Conservation (phyloP, 192 early-diverging fungal species). For the Backusella macrospora region DNA sequence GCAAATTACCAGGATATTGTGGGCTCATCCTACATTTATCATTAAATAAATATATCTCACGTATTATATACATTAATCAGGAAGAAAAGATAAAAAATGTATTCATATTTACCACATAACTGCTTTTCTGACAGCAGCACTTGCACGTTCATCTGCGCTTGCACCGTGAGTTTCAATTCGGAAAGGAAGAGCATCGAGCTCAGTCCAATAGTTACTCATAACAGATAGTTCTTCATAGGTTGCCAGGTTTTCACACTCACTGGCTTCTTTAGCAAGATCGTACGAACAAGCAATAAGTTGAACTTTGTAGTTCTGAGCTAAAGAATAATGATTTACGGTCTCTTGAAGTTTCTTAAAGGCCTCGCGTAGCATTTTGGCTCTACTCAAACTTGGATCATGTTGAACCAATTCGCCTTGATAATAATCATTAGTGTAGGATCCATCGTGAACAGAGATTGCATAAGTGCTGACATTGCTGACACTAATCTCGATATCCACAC, state of each 20-base stretch:
- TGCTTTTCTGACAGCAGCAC: conserved; percentile 73
- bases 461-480: conserved; percentile 46
- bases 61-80: background rate
- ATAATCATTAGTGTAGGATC: conserved; percentile 61
- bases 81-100: background rate
- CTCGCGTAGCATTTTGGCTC: conserved; percentile 31
- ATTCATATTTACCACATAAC: conserved; percentile 51
- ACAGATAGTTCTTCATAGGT: conserved; percentile 43
- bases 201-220: conserved; percentile 67
- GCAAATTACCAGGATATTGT: conserved; percentile 72
- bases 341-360: conserved; percentile 57
- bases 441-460: conserved; percentile 73
- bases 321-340: conserved; percentile 56
- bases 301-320: conserved; percentile 67
- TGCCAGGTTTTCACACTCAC: conserved; percentile 40
- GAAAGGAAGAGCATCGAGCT: conserved; percentile 77
- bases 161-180: conserved; percentile 64
- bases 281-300: conserved; percentile 65
- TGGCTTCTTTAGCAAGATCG: conserved; percentile 41
- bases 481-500: conserved; percentile 50
- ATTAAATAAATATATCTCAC: background rate
- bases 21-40: conserved; percentile 57
- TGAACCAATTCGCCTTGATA: conserved; percentile 51
- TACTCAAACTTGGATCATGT: conserved; percentile 1
- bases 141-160: conserved; percentile 69